phyloP scores from a whole-genome alignment of 1,284 basidiomycete species.

The Cystobasidium sp. region DNA sequence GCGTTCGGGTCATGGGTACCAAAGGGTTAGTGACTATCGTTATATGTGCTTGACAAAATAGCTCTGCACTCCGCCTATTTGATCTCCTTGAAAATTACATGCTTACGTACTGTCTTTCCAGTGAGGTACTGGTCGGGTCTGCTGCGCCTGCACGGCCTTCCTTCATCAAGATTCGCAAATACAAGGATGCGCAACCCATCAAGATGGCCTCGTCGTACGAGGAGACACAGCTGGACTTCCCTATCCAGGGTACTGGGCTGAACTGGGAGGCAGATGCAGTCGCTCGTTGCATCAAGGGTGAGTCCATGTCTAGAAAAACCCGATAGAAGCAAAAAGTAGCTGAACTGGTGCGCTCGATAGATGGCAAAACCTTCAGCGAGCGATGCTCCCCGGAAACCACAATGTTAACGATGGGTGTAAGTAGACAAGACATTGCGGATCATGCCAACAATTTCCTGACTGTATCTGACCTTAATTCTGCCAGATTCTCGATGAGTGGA shows the following conservation, averaged over 20 bases:
- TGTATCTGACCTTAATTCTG: conserved; percentile 17
- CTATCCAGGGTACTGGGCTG: conserved; percentile 51
- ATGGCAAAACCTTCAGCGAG: conserved; percentile 55
- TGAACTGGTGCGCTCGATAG: not conserved
- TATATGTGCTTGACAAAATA: no score
- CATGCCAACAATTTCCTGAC: not conserved
- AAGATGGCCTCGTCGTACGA: conserved; percentile 29
- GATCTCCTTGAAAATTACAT: not conserved
- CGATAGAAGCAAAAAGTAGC: not conserved
- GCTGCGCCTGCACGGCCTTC: conserved; percentile 21
- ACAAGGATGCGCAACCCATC: conserved; percentile 21
- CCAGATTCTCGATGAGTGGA: conserved; percentile 57
- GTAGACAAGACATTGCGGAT: conserved; percentile 13
- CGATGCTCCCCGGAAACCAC: conserved; percentile 56
- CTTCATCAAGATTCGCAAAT: conserved; percentile 44
- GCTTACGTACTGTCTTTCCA: conserved; percentile 46
- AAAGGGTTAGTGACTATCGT: conserved; percentile 50
- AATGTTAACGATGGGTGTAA: conserved; percentile 56
- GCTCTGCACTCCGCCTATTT: not conserved
- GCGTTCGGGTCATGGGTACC: conserved; percentile 50
- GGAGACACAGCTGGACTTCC: conserved; percentile 39
- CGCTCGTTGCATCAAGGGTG: conserved; percentile 54
- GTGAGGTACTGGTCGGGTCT: conserved; percentile 33
- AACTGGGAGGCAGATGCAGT: conserved; percentile 59
- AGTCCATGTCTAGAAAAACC: not conserved